Conservation (phyloP, 2,329 filamentous ascomycete species). For the Aaosphaeria pasadenensis region DNA sequence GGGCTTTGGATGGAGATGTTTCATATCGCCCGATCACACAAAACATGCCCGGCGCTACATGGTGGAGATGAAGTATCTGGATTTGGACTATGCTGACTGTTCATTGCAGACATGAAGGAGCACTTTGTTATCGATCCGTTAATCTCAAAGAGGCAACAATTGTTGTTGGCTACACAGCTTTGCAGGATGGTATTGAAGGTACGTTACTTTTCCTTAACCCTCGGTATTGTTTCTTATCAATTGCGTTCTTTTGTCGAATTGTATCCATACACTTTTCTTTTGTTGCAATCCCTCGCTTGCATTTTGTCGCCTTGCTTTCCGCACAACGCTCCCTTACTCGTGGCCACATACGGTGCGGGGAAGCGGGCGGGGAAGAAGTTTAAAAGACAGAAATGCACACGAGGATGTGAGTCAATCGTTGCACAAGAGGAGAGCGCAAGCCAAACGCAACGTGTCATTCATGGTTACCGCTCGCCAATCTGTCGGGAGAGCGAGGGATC, state of each 20-base stretch:
- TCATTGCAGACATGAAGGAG: conserved; percentile 77
- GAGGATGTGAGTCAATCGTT: background rate
- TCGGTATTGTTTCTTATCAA: conserved; percentile 3
- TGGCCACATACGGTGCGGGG: no score
- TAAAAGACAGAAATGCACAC: background rate
- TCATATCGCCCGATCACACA: no score
- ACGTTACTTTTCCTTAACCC: conserved; percentile 36
- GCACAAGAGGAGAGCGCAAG: background rate
- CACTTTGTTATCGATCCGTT: conserved; percentile 97
- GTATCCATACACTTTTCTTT: background rate
- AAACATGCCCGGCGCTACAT: no score
- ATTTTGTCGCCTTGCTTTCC: background rate
- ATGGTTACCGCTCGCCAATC: background rate
- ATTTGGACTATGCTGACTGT: conserved; percentile 1
- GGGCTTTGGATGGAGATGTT: no score
- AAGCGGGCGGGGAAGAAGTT: background rate
- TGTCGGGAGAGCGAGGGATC: background rate
- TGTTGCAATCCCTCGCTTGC: background rate
- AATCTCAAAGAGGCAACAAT: conserved; percentile 96
- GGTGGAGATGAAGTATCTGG: no score
- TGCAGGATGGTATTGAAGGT: conserved; percentile 76
- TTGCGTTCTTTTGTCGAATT: background rate
- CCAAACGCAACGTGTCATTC: background rate
- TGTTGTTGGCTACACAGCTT: conserved; percentile 92
- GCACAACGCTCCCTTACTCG: background rate